Percentiles rank a stretch among this genome's conserved stretches.
phyloP scores from a whole-genome alignment of 495 filamentous ascomycete genomes.

The Xylaria telfairii region DNA sequence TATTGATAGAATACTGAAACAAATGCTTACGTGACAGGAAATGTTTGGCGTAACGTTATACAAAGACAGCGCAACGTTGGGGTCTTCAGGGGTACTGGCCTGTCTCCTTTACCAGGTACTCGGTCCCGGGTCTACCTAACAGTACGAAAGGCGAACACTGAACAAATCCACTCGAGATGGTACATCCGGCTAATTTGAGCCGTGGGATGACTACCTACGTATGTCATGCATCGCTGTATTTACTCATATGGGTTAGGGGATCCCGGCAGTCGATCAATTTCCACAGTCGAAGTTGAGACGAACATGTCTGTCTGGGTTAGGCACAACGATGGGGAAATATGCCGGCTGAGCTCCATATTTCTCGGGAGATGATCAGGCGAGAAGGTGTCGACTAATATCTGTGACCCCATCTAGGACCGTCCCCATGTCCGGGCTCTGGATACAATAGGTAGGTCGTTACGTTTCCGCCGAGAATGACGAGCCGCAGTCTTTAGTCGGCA shows the following conservation, averaged over 20 bases:
- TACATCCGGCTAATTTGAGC: background rate
- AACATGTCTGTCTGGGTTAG: too few species aligned
- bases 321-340: background rate
- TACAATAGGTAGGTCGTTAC: conserved; percentile 6
- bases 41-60: conserved; percentile 12
- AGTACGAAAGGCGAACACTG: background rate
- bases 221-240: background rate
- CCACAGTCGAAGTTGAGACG: background rate
- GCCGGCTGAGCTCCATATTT: background rate
- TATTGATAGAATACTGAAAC: background rate
- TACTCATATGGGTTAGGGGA: background rate
- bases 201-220: background rate
- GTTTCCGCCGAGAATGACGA: background rate
- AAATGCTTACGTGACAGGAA: too few species aligned
- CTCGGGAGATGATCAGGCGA: conserved; percentile 5
- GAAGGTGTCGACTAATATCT: background rate
- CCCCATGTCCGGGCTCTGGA: conserved; percentile 3
- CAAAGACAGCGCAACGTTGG: conserved; percentile 6
- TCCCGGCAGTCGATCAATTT: background rate
- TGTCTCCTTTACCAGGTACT: background rate
- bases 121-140: background rate
- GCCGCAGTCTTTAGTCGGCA: background rate
- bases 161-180: background rate
- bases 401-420: background rate
- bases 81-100: background rate